Conservation (phyloP, 1,139 yeast genomes). For the Pichia norvegensis region DNA sequence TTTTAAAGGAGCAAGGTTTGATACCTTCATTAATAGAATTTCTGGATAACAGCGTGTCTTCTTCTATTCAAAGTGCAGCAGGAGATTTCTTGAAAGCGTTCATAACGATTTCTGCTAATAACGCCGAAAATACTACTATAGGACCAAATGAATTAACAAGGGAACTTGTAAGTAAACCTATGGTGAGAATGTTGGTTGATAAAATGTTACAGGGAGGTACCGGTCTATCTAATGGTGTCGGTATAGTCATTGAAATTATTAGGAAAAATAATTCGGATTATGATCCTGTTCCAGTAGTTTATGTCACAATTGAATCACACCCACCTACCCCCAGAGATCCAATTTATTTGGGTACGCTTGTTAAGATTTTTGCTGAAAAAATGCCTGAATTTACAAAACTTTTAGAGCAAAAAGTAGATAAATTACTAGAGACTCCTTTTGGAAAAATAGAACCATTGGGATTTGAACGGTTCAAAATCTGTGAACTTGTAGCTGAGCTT, state of each 20-base stretch:
- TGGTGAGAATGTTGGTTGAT: conserved; percentile 57
- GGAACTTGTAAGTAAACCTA: conserved; percentile 71
- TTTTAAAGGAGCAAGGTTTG: conserved; percentile 55
- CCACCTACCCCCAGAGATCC: conserved; percentile 96
- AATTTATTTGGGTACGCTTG: conserved; percentile 81
- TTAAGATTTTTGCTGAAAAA: conserved; percentile 68
- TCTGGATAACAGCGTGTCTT: conserved; percentile 36
- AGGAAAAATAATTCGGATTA: conserved; percentile 94
- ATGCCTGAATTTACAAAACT: conserved; percentile 62
- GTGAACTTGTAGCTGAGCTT: conserved; percentile 90
- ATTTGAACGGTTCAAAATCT: conserved; percentile 88
- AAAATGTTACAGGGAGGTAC: conserved; percentile 89
- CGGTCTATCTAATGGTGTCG: conserved; percentile 91
- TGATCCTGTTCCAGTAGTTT: conserved; percentile 81
- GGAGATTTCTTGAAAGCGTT: conserved; percentile 93
- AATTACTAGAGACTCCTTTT: conserved; percentile 58
- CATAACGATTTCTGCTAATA: conserved; percentile 87
- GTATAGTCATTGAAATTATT: conserved; percentile 89
- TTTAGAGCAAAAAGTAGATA: conserved; percentile 31
- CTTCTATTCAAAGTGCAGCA: conserved; percentile 78
- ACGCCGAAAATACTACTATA: conserved; percentile 75
- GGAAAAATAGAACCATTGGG: conserved; percentile 84
- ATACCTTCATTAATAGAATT: conserved; percentile 53
- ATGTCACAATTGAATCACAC: conserved; percentile 80
- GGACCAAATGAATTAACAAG: conserved; percentile 96